phyloP scores from a whole-genome alignment of 2,329 filamentous ascomycete genomes.

The Sporothrix pseudoabietina region DNA sequence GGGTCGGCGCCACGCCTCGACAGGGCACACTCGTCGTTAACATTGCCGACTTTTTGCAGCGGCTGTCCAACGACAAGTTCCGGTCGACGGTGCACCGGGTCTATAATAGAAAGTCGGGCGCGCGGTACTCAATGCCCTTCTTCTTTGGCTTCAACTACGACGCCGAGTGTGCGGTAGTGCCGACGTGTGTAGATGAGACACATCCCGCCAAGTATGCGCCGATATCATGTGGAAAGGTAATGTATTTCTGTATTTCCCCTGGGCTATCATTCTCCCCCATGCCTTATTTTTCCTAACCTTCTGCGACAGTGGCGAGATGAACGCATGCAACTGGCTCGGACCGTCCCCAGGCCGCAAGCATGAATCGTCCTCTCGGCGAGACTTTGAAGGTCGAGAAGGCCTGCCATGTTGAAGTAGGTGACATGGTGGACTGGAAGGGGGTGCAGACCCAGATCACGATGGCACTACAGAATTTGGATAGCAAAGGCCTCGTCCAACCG shows the following conservation, averaged over 20 bases:
- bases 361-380: neutral
- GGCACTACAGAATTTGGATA: neutral
- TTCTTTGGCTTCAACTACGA: slow-evolving; percentile 49
- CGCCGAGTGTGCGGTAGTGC: slow-evolving; percentile 47
- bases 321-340: slow-evolving; percentile 31
- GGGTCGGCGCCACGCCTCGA: slow-evolving; percentile 30
- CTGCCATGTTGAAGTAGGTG: neutral
- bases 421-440: neutral
- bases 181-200: slow-evolving; percentile 45
- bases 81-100: slow-evolving; percentile 36
- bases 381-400: neutral
- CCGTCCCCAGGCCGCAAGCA: neutral
- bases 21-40: slow-evolving; percentile 35
- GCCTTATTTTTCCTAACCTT: neutral
- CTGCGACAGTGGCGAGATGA: slow-evolving; percentile 34
- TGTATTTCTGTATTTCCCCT: no score
- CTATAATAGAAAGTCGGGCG: slow-evolving; percentile 29
- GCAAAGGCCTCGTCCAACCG: neutral
- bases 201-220: slow-evolving; percentile 49
- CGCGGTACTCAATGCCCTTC: slow-evolving; percentile 36
- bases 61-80: slow-evolving; percentile 35
- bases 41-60: slow-evolving; percentile 36
- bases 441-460: neutral
- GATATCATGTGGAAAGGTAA: slow-evolving; percentile 46
- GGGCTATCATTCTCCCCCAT: no score